phyloP scores from a whole-genome alignment of 1,139 yeast genomes.

The Geotrichum reessii region DNA sequence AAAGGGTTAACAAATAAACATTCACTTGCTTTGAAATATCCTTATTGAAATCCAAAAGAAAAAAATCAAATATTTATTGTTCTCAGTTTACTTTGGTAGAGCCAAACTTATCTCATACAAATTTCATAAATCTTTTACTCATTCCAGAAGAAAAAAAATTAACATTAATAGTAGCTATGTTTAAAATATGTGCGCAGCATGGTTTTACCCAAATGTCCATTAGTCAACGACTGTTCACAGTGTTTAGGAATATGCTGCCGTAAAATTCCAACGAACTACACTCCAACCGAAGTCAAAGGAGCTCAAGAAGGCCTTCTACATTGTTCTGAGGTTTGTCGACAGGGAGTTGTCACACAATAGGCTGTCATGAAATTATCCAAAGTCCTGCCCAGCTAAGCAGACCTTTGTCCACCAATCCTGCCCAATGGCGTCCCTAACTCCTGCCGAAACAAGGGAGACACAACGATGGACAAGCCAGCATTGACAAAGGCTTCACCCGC shows the following conservation, averaged over 20 bases:
- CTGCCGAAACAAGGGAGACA: constrained; percentile 26
- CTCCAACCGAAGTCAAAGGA: constrained; percentile 33
- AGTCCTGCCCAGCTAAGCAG: constrained; percentile 9
- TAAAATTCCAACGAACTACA: constrained; percentile 33
- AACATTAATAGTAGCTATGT: neutral
- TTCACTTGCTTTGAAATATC: too few species aligned
- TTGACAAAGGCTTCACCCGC: constrained; percentile 8
- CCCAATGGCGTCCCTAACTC: constrained; percentile 31
- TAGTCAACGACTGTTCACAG: constrained; percentile 77
- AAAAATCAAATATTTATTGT: too few species aligned
- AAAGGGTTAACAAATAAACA: too few species aligned
- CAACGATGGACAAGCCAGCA: constrained; percentile 26
- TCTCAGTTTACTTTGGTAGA: too few species aligned
- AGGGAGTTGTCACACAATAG: constrained; percentile 35
- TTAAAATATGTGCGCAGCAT: constrained; percentile 65
- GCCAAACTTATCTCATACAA: too few species aligned
- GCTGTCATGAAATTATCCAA: constrained; percentile 22
- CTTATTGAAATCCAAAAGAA: too few species aligned
- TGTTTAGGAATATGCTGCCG: constrained; percentile 91
- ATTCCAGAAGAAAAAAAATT: neutral
- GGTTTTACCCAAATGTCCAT: constrained; percentile 89
- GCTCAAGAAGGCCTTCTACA: constrained; percentile 33
- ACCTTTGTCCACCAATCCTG: constrained; percentile 20
- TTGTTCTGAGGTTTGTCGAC: constrained; percentile 39
- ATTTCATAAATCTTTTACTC: too few species aligned